A percentile compares a stretch with the other conserved stretches of the same genome.
phyloP scores from a whole-genome alignment of 495 filamentous ascomycete species.

The Extremus antarcticus region DNA sequence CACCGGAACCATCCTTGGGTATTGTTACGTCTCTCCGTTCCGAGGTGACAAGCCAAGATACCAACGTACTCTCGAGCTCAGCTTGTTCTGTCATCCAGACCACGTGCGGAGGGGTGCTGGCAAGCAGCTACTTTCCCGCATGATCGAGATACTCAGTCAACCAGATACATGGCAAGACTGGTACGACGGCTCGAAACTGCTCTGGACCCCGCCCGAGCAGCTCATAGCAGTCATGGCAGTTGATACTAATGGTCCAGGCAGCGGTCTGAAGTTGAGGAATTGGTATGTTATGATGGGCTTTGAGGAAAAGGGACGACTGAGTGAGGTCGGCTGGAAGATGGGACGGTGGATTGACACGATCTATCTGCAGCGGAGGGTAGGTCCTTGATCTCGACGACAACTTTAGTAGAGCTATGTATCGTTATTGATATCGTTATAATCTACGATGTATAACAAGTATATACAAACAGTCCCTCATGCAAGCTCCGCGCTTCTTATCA shows the following conservation, averaged over 20 bases:
- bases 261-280: slow-evolving; percentile 1
- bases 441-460: neutral
- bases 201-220: neutral
- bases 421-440: too few relatives aligned
- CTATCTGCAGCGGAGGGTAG: neutral
- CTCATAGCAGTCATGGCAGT: slow-evolving; percentile 5
- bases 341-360: slow-evolving; percentile 3
- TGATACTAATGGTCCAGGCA: neutral
- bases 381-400: neutral
- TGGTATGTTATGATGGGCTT: slow-evolving; percentile 8
- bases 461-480: neutral
- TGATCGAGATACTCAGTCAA: slow-evolving; percentile 1
- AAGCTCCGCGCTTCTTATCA: too few relatives aligned
- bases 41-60: neutral
- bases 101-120: slow-evolving; percentile 2
- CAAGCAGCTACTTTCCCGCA: slow-evolving; percentile 1
- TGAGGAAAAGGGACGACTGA: slow-evolving; percentile 4
- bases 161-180: neutral
- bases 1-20: slow-evolving; percentile 4
- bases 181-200: neutral
- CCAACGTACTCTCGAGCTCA: slow-evolving; percentile 6
- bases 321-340: slow-evolving; percentile 7
- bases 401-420: too few relatives aligned
- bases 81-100: slow-evolving; percentile 6
- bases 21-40: slow-evolving; percentile 3